phyloP scores from a whole-genome alignment of 2,329 filamentous ascomycete genomes.

The Diaporthe capsici region DNA sequence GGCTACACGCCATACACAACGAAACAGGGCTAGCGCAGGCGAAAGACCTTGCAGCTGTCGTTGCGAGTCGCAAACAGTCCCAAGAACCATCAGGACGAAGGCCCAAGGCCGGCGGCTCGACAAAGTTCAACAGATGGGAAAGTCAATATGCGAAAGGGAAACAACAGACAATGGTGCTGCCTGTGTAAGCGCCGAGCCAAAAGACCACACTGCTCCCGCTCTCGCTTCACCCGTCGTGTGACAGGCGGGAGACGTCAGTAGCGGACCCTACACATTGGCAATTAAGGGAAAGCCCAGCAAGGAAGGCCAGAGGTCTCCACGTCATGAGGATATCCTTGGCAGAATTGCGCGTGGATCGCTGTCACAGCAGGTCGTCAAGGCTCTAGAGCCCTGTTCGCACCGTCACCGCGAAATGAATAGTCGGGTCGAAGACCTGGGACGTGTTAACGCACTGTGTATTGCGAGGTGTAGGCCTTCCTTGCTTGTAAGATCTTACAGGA shows the following conservation, averaged over 20 bases:
- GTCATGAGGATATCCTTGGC: not conserved
- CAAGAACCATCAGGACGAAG: not conserved
- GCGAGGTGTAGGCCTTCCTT: constrained; percentile 16
- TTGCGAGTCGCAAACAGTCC: constrained; percentile 53
- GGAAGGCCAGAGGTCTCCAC: not conserved
- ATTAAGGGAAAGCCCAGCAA: not conserved
- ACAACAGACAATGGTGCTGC: constrained; percentile 20
- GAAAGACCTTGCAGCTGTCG: constrained; percentile 57
- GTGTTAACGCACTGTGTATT: constrained; percentile 31
- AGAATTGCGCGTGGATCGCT: not conserved
- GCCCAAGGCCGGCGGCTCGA: not conserved
- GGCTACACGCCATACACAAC: constrained; percentile 59
- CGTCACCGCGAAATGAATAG: not conserved
- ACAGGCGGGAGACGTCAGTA: not conserved
- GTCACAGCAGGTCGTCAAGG: not conserved
- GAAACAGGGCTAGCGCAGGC: constrained; percentile 64
- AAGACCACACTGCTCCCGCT: not conserved
- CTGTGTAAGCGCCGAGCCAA: not conserved
- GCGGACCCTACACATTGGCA: not conserved
- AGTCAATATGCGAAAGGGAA: constrained; percentile 5
- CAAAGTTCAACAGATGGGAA: constrained; percentile 2
- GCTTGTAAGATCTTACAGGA: constrained; percentile 35
- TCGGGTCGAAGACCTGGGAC: constrained; percentile 16
- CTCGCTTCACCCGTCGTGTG: not conserved
- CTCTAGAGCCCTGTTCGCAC: not conserved